Base-by-base conservation (phyloP, 2,329 filamentous ascomycete species). In the Ophiostoma piceae region DNA sequence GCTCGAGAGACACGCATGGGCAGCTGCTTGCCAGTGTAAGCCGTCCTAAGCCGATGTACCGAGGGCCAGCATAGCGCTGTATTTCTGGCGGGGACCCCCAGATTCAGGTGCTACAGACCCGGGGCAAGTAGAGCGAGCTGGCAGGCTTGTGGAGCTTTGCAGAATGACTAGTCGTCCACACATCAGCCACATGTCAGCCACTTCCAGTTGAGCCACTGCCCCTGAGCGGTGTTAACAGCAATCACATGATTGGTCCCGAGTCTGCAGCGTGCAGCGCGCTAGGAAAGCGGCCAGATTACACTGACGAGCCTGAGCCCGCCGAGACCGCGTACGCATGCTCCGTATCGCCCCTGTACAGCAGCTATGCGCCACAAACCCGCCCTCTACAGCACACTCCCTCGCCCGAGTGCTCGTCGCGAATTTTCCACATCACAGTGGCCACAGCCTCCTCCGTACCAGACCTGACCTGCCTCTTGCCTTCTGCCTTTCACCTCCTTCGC, bases 1-100 rank as follows among this genome's bases (percentile, higher is more conserved):
- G 67, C 70, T 62, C 60, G n/a, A 16, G 29, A 35, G 57, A 35
- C 57, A 64, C 9, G 16, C 19, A 35, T n/a, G 12, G n/a, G 51
- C 51, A 26, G 51, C 51, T 26, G 51, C 51, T 57, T 57, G n/a
- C 22, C n/a, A 65, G 62, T 62, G 47, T 73, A 71, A 73, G 72
- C 73, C 73, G 73, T 62, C 32, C 69, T 67, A 72, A 74, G 70
- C 73, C 73, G 73, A 74, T 64, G 37, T 37, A 60, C 70, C 68
- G 70, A 71, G 70, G 70, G 70, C 41, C 69, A 67, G 39, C 35
- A 43, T 11, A 65, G 32, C 35, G 32, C 35, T 65, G 54, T 22
- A 65, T 39, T 65, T 35, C 19, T 19, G 60, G 29, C 16, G 60
- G 60, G 60, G 60, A 64, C 26, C 60, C 64, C 47, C 19, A 68